phyloP scores from a whole-genome alignment of 495 filamentous ascomycete species.

The Podospora pseudoanserina region DNA sequence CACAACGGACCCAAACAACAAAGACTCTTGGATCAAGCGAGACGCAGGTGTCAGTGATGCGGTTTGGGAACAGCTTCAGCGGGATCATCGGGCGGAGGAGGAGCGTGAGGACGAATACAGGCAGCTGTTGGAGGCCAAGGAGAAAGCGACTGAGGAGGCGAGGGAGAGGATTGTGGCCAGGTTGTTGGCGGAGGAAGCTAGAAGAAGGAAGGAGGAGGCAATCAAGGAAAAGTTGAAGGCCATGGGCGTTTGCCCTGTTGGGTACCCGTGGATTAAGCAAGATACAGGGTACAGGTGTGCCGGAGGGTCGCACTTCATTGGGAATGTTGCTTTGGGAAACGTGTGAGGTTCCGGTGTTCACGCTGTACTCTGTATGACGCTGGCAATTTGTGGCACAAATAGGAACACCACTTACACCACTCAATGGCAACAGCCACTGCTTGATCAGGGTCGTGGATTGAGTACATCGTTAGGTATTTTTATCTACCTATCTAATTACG shows the following conservation, averaged over 20 bases:
- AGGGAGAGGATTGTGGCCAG: conserved; percentile 29
- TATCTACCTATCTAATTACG: no score
- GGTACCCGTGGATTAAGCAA: conserved; percentile 56
- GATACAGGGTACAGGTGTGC: conserved; percentile 51
- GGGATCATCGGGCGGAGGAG: conserved; percentile 39
- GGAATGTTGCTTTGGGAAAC: conserved; percentile 16
- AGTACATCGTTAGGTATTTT: no score
- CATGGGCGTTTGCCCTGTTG: conserved; percentile 50
- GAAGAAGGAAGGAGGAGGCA: conserved; percentile 37
- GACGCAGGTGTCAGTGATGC: conserved; percentile 58
- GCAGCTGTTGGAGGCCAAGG: conserved; percentile 23
- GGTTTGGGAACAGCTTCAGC: conserved; percentile 58
- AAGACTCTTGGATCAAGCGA: conserved; percentile 23
- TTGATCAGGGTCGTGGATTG: no score
- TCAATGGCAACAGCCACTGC: no score
- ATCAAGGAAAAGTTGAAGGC: conserved; percentile 43
- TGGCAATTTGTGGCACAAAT: no score
- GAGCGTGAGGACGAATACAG: conserved; percentile 32
- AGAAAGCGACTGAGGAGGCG: conserved; percentile 20
- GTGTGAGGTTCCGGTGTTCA: neutral
- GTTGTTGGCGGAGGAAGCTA: conserved; percentile 31
- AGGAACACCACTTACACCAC: no score
- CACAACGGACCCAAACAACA: neutral
- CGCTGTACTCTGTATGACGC: no score
- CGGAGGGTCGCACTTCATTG: conserved; percentile 49